phyloP scores from a whole-genome alignment of 2,329 filamentous ascomycete genomes.

The Colletotrichum incanum region DNA sequence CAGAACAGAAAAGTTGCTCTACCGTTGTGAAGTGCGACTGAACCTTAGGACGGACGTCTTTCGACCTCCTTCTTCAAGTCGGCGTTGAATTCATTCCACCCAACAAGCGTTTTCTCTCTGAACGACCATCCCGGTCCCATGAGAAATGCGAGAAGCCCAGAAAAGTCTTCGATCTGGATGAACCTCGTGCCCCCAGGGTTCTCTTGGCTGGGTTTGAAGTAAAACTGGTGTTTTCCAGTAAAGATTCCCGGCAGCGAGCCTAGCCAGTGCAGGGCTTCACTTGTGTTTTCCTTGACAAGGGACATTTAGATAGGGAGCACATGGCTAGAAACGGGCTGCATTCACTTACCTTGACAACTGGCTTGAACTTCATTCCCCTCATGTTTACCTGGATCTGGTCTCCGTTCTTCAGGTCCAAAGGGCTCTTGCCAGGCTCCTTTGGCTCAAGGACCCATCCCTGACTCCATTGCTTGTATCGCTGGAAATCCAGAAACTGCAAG shows the following conservation, averaged over 20 bases:
- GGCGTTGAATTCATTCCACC: constrained; percentile 18
- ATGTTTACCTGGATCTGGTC: constrained; percentile 21
- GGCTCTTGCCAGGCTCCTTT: constrained; percentile 1
- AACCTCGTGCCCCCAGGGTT: constrained; percentile 5
- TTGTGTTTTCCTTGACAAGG: constrained; percentile 7
- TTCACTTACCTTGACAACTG: constrained; percentile 2
- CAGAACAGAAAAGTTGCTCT: background rate
- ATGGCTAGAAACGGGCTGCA: background rate
- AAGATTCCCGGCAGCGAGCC: constrained; percentile 6
- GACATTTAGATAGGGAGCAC: background rate
- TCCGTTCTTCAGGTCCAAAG: constrained; percentile 11
- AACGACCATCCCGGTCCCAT: constrained; percentile 1
- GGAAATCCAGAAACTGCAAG: constrained; percentile 18
- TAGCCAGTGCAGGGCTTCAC: constrained; percentile 9
- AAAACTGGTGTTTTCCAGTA: constrained; percentile 19
- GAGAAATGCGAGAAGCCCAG: constrained; percentile 10
- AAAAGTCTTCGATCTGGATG: constrained; percentile 11
- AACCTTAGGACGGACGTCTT: background rate
- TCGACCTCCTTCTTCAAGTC: constrained; percentile 23
- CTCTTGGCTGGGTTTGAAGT: constrained; percentile 11
- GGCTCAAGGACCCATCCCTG: constrained; percentile 5
- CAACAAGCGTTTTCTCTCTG: background rate
- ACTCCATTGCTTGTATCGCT: constrained; percentile 16
- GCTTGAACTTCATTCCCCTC: constrained; percentile 2
- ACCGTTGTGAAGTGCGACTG: too few relatives aligned